Conservation (phyloP, 2,329 filamentous ascomycete species). For the Botrytis fragariae region DNA sequence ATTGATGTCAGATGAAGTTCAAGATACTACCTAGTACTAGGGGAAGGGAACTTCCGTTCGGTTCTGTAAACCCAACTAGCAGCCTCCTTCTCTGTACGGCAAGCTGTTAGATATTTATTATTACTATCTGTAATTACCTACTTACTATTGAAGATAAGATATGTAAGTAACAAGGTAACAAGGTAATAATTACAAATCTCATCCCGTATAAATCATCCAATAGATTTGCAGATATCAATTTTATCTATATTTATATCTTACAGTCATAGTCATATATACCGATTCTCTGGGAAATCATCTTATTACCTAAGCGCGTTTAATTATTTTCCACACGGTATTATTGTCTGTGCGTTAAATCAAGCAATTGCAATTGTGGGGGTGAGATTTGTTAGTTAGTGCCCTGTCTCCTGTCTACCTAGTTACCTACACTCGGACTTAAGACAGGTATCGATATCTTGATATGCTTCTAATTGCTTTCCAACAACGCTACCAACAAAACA, state of each 20-base stretch:
- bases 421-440: background rate
- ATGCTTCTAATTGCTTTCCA: background rate
- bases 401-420: background rate
- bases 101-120: background rate
- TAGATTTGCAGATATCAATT: background rate
- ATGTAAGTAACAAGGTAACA: no score
- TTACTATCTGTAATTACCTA: background rate
- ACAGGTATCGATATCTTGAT: background rate
- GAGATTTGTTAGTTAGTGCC: background rate
- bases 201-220: background rate
- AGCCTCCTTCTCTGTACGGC: background rate
- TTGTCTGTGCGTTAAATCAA: background rate
- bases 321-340: background rate
- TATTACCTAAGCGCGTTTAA: background rate
- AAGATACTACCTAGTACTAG: background rate
- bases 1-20: constrained; percentile 2
- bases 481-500: constrained; percentile 3
- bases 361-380: constrained; percentile 7
- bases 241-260: background rate
- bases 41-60: constrained; percentile 2
- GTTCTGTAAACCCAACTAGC: background rate
- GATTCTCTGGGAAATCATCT: background rate
- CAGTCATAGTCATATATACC: background rate
- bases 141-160: background rate
- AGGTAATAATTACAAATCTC: background rate